phyloP scores from a whole-genome alignment of 2,329 filamentous ascomycete species.

The Rhynchosporium graminicola region DNA sequence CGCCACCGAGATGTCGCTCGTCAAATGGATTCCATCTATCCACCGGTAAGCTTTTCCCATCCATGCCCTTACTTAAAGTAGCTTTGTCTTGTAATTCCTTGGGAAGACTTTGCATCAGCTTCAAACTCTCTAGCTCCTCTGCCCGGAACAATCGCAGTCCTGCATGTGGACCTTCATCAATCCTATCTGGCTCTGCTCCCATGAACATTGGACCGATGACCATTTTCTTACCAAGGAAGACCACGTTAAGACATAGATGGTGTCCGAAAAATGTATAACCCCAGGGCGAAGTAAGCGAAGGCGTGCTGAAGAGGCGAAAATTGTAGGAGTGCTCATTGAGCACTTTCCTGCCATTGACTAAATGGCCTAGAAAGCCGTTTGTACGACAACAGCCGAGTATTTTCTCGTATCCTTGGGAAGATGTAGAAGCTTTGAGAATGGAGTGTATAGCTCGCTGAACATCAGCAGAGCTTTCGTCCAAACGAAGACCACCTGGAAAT shows the following conservation, averaged over 20 bases:
- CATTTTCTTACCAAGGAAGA: constrained; percentile 65
- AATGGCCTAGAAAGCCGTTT: constrained; percentile 36
- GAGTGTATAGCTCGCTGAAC: constrained; percentile 33
- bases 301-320: constrained; percentile 36
- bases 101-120: constrained; percentile 38
- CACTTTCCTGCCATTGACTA: constrained; percentile 36
- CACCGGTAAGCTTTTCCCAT: constrained; percentile 41
- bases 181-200: constrained; percentile 71
- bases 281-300: constrained; percentile 32
- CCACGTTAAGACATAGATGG: constrained; percentile 72
- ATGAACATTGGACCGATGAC: constrained; percentile 75
- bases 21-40: constrained; percentile 81
- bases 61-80: constrained; percentile 39
- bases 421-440: constrained; percentile 35
- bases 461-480: constrained; percentile 33
- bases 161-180: constrained; percentile 38
- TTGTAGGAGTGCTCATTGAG: constrained; percentile 39
- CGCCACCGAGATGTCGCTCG: constrained; percentile 75
- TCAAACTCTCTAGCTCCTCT: constrained; percentile 36
- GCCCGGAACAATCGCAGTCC: constrained; percentile 33
- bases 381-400: constrained; percentile 36
- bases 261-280: constrained; percentile 62
- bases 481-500: constrained; percentile 33
- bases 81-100: constrained; percentile 37
- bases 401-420: constrained; percentile 34